phyloP scores from a whole-genome alignment of 257 asterid genomes.

The Gardenia jasminoides region DNA sequence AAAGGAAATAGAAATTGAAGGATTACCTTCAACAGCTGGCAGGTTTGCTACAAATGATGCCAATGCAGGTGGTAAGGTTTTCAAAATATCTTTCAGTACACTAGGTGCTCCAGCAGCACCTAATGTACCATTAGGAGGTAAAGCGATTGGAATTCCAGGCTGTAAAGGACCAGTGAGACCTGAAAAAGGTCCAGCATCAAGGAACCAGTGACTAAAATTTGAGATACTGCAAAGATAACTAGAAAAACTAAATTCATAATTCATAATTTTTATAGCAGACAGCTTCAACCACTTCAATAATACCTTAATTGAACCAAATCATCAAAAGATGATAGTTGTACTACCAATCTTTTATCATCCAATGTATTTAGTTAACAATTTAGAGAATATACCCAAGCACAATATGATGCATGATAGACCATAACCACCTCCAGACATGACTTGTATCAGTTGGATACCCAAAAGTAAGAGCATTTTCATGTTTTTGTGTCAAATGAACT shows the following conservation, averaged over 20 bases:
- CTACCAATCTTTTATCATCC: neutral
- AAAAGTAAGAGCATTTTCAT: neutral
- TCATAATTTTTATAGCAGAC: neutral
- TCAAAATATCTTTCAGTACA: slow-evolving; percentile 44
- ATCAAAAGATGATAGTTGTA: neutral
- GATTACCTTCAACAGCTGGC: slow-evolving; percentile 82
- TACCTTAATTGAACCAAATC: neutral
- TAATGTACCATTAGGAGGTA: slow-evolving; percentile 40
- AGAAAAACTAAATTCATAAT: neutral
- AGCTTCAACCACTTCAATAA: neutral
- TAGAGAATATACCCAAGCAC: neutral
- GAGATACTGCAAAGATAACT: slow-evolving; percentile 5
- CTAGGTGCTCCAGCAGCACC: slow-evolving; percentile 48
- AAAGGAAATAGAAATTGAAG: neutral
- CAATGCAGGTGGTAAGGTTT: slow-evolving; percentile 67
- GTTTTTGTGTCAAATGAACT: neutral
- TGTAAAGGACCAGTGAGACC: slow-evolving; percentile 45
- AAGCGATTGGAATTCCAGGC: slow-evolving; percentile 40
- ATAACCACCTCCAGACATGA: neutral
- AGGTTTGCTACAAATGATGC: slow-evolving; percentile 60
- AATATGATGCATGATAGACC: neutral
- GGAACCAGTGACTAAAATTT: neutral
- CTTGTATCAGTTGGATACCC: neutral
- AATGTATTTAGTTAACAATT: too few species aligned
- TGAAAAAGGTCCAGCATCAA: slow-evolving; percentile 23